A percentile compares a stretch with the other conserved stretches of the same genome.
These are phyloP conservation scores for Ramularia collo-cygni DNA, from an alignment of 2,329 filamentous ascomycete species.

Conservation along the genomic window DNA sequence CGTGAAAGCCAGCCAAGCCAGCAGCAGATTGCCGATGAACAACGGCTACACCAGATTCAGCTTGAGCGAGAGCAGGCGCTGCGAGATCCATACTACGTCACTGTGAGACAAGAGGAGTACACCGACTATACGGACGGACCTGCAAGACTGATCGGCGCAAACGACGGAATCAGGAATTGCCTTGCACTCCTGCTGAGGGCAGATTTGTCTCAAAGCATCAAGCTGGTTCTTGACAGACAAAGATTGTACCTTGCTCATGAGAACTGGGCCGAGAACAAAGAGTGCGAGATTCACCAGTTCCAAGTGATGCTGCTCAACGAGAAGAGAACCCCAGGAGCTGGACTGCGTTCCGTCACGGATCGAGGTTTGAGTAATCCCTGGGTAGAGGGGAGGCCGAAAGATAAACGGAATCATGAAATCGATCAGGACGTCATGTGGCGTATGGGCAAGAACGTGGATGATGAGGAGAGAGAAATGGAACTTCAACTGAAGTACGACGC, in stretches of 20 bases:
- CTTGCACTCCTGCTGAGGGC: slow-evolving; percentile 2
- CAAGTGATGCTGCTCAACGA: background rate
- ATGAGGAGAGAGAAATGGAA: background rate
- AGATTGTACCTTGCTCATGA: background rate
- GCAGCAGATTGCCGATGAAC: no score
- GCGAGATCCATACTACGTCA: background rate
- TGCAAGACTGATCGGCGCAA: background rate
- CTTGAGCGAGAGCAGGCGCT: no score
- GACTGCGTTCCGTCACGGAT: background rate
- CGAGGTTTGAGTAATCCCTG: background rate
- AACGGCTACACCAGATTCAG: no score
- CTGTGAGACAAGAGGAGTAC: background rate
- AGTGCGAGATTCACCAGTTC: slow-evolving; percentile 3
- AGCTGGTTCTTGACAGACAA: background rate
- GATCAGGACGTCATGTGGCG: slow-evolving; percentile 3
- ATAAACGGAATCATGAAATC: background rate
- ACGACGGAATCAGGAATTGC: slow-evolving; percentile 4
- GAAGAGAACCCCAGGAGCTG: slow-evolving; percentile 3
- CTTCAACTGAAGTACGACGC: no score
- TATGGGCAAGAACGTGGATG: background rate
- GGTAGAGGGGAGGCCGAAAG: background rate
- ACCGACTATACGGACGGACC: slow-evolving; percentile 7
- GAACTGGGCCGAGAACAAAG: background rate
- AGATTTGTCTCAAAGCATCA: slow-evolving; percentile 4
- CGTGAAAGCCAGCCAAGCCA: no score